Conservation (phyloP, 441 rosid species). For the Biscutella laevigata region DNA sequence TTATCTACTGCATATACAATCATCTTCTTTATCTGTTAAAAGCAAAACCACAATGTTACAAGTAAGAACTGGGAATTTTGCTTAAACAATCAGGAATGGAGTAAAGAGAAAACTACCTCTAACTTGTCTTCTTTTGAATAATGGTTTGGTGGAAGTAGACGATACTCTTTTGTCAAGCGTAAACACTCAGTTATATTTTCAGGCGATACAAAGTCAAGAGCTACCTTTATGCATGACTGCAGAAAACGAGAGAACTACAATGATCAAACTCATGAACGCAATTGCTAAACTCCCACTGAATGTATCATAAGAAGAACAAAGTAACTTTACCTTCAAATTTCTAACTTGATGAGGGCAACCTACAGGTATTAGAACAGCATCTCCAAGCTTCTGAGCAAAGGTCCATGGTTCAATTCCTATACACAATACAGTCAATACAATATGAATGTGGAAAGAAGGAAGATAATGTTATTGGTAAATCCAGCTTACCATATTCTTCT, state of each 20-base stretch:
- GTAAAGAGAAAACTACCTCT: slow-evolving; percentile 31
- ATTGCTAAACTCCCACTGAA: too few species aligned
- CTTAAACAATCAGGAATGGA: not conserved
- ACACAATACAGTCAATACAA: slow-evolving; percentile 3
- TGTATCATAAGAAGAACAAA: too few species aligned
- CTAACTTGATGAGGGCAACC: slow-evolving; percentile 98
- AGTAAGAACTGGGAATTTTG: not conserved
- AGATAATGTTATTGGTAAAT: not conserved
- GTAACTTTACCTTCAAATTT: slow-evolving; percentile 84
- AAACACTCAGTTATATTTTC: slow-evolving; percentile 64
- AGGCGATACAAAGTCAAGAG: slow-evolving; percentile 82
- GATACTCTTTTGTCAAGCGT: slow-evolving; percentile 67
- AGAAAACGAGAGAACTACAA: not conserved
- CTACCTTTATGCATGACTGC: slow-evolving; percentile 82
- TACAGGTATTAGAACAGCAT: slow-evolving; percentile 84
- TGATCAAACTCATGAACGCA: too few species aligned
- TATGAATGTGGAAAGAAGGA: not conserved
- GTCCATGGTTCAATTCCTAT: slow-evolving; percentile 94
- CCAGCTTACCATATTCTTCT: slow-evolving; percentile 64
- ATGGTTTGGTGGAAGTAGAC: slow-evolving; percentile 59
- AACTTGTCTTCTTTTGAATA: slow-evolving; percentile 72
- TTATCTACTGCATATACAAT: slow-evolving; percentile 11
- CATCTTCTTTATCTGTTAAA: slow-evolving; percentile 26
- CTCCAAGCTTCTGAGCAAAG: slow-evolving; percentile 78
- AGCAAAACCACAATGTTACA: not conserved